Conservation (phyloP, 306 rosid genomes). For the Cucumis melo region DNA sequence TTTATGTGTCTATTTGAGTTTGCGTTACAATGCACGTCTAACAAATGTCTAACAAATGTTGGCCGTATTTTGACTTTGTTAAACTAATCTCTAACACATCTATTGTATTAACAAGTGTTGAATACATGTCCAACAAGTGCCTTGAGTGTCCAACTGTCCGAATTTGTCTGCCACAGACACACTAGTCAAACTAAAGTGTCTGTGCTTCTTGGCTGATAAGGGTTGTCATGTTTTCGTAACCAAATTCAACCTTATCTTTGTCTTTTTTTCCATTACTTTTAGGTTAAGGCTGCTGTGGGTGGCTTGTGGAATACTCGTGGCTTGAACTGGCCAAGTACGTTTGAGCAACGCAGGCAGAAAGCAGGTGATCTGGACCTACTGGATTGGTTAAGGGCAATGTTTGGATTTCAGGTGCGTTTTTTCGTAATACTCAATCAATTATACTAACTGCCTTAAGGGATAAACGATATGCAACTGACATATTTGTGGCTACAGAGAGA, state of each 20-base stretch:
- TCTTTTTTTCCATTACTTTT: constrained; percentile 12
- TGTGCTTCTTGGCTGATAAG: no score
- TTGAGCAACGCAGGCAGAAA: constrained; percentile 69
- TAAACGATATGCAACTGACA: constrained; percentile 13
- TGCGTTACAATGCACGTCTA: no score
- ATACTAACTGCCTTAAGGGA: neutral
- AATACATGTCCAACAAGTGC: no score
- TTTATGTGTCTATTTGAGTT: no score
- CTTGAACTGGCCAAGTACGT: constrained; percentile 71
- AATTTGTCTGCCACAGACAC: no score
- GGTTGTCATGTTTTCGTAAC: neutral
- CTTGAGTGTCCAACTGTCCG: no score
- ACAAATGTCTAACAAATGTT: no score
- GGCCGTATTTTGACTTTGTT: no score
- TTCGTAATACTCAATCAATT: neutral
- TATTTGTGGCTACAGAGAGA: constrained; percentile 53
- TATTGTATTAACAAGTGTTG: no score
- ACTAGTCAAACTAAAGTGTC: no score
- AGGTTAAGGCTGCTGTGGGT: constrained; percentile 88
- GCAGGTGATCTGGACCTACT: constrained; percentile 76
- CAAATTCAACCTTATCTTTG: constrained; percentile 8
- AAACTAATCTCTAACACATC: no score
- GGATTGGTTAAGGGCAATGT: constrained; percentile 95
- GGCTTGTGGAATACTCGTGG: constrained; percentile 74
- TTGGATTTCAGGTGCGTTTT: constrained; percentile 76